Percentiles rank a stretch among this genome's conserved stretches.
Evolutionary conservation across 371 early-diverging fungal species (phyloP).

Genomic region (Mucor racemosus): DNA sequence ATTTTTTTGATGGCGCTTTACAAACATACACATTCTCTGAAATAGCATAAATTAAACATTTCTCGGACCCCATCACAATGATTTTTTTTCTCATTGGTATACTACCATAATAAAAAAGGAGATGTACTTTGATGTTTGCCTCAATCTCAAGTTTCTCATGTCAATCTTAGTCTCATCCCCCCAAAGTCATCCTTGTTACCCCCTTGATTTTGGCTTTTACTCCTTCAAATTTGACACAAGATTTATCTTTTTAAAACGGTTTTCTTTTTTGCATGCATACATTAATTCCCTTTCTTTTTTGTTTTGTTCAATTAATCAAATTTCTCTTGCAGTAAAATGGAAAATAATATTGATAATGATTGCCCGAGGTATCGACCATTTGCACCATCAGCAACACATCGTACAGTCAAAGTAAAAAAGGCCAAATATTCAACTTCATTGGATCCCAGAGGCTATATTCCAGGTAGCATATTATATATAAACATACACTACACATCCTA

Average conservation of each 20-base stretch:
- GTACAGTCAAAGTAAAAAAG: slow-evolving; percentile 34
- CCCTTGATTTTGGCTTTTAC: not conserved
- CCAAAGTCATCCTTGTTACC: not conserved
- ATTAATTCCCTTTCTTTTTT: slow-evolving; percentile 2
- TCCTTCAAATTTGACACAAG: not conserved
- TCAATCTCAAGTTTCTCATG: not conserved
- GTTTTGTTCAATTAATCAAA: not conserved
- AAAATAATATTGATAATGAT: slow-evolving; percentile 25
- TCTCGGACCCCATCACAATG: slow-evolving; percentile 17
- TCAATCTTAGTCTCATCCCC: not conserved
- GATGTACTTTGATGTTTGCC: not conserved
- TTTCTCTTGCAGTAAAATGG: slow-evolving; percentile 1
- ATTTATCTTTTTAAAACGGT: not conserved
- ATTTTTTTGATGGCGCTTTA: not conserved
- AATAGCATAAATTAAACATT: slow-evolving; percentile 32
- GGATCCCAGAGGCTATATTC: slow-evolving; percentile 71
- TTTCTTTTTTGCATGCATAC: slow-evolving; percentile 9
- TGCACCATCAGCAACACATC: slow-evolving; percentile 20
- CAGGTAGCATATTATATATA: slow-evolving; percentile 48
- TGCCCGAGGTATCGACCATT: slow-evolving; percentile 37
- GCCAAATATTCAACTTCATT: slow-evolving; percentile 64
- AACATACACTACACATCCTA: slow-evolving; percentile 13
- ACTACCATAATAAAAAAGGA: too few species aligned
- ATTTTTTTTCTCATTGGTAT: slow-evolving; percentile 9
- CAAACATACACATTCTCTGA: slow-evolving; percentile 18